Percentiles rank a stretch among this genome's conserved stretches.
These are phyloP conservation scores for Ramularia endophylla DNA, from an alignment of 2,329 filamentous ascomycete species.

Conservation along the genomic window DNA sequence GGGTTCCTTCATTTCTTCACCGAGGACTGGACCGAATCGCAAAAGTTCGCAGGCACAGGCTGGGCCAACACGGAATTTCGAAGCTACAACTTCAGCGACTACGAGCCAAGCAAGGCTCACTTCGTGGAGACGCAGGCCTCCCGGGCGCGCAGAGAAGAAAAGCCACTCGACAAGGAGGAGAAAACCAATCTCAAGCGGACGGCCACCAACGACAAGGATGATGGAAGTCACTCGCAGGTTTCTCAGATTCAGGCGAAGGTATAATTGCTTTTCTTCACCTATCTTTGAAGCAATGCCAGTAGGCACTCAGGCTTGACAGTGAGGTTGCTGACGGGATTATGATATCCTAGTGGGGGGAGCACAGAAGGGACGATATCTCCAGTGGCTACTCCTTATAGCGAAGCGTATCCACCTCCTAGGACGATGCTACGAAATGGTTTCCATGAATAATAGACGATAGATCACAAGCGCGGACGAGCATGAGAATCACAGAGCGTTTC, in stretches of 20 bases:
- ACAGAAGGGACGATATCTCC: constrained; percentile 1
- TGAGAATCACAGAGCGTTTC: too few relatives aligned
- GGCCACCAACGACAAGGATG: not conserved
- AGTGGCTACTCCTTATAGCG: not conserved
- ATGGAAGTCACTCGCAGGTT: not conserved
- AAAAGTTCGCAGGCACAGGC: constrained; percentile 52
- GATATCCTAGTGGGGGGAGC: not conserved
- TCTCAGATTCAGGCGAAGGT: constrained; percentile 10
- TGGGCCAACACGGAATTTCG: constrained; percentile 71
- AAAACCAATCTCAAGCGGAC: constrained; percentile 6
- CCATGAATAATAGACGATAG: too few relatives aligned
- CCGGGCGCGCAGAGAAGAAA: not conserved
- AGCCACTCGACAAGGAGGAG: constrained; percentile 9
- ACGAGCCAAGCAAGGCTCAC: constrained; percentile 22
- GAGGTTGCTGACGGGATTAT: too few relatives aligned
- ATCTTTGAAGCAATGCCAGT: not conserved
- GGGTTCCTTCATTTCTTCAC: constrained; percentile 81
- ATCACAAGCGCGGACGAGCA: too few relatives aligned
- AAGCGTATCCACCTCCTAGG: not conserved
- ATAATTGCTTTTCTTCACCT: not conserved
- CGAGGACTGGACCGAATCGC: constrained; percentile 65
- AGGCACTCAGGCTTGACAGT: too few relatives aligned
- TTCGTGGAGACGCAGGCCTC: constrained; percentile 25
- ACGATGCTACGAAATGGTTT: too few relatives aligned
- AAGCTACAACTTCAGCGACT: constrained; percentile 57